Evolutionary conservation across 192 early-diverging fungal genomes (phyloP).

Genomic region (Coemansia sp.): DNA sequence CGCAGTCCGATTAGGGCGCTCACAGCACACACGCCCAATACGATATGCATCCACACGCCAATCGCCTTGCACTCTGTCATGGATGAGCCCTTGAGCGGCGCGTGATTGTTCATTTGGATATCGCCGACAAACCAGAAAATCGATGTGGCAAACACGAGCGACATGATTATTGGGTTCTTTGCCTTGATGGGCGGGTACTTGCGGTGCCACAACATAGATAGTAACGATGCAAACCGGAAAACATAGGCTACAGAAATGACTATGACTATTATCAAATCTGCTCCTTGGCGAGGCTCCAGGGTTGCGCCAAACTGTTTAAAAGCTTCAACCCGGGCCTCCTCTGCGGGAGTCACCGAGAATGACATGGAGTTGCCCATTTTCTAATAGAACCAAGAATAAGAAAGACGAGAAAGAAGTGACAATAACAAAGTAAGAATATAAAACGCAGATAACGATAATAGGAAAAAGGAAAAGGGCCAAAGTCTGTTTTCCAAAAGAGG

Average conservation of each 20-base stretch:
- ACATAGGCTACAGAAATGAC: constrained; percentile 10
- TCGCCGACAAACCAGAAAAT: constrained; percentile 57
- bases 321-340: constrained; percentile 14
- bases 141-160: constrained; percentile 20
- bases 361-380: constrained; percentile 41
- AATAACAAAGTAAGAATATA: constrained; percentile 20
- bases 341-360: constrained; percentile 18
- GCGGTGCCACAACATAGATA: constrained; percentile 41
- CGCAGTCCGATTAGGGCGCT: constrained; percentile 29
- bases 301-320: background rate
- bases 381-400: background rate
- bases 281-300: constrained; percentile 31
- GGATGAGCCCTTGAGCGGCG: constrained; percentile 23
- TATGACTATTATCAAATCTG: constrained; percentile 22
- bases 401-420: constrained; percentile 36
- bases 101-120: constrained; percentile 46
- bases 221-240: constrained; percentile 22
- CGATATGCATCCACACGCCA: constrained; percentile 44
- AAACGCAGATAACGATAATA: background rate
- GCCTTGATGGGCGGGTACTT: constrained; percentile 57
- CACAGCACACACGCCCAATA: constrained; percentile 34
- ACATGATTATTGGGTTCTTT: constrained; percentile 55
- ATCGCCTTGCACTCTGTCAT: constrained; percentile 42
- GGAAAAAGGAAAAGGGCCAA: background rate
- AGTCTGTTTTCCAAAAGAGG: background rate